These are phyloP conservation scores for Candida xyloterini DNA, from an alignment of 805 yeast genomes.

Conservation along the genomic window DNA sequence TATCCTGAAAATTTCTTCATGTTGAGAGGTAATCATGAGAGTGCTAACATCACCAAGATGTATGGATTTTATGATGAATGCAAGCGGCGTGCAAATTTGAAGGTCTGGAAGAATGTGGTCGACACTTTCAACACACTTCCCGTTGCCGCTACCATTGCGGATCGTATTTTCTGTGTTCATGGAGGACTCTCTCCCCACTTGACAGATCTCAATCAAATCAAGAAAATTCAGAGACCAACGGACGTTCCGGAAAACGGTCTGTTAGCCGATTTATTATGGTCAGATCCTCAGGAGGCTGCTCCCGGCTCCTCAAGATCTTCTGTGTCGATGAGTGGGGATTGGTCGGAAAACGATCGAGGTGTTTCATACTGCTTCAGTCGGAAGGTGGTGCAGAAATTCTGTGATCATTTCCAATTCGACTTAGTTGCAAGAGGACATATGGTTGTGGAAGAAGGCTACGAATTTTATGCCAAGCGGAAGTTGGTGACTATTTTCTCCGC, in stretches of 20 bases:
- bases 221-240: conserved; percentile 72
- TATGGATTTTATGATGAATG: conserved; percentile 63
- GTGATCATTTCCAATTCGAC: conserved; percentile 66
- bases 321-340: conserved; percentile 36
- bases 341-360: conserved; percentile 84
- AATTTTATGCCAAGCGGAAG: conserved; percentile 70
- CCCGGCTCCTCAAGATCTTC: conserved; percentile 12
- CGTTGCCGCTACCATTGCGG: conserved; percentile 59
- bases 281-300: conserved; percentile 65
- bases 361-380: conserved; percentile 76
- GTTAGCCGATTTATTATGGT: conserved; percentile 77
- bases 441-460: conserved; percentile 90
- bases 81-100: conserved; percentile 46
- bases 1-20: conserved; percentile 60
- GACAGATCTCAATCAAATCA: conserved; percentile 62
- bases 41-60: conserved; percentile 56
- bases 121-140: conserved; percentile 60
- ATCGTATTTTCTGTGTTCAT: conserved; percentile 57
- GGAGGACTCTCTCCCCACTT: conserved; percentile 78
- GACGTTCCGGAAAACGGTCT: conserved; percentile 81
- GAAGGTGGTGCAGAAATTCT: conserved; percentile 68
- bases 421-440: conserved; percentile 80
- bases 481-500: conserved; percentile 79
- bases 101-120: conserved; percentile 49
- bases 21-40: conserved; percentile 59